Conservation (phyloP, 1,284 basidiomycete genomes). For the Ganoderma leucocontextum region DNA sequence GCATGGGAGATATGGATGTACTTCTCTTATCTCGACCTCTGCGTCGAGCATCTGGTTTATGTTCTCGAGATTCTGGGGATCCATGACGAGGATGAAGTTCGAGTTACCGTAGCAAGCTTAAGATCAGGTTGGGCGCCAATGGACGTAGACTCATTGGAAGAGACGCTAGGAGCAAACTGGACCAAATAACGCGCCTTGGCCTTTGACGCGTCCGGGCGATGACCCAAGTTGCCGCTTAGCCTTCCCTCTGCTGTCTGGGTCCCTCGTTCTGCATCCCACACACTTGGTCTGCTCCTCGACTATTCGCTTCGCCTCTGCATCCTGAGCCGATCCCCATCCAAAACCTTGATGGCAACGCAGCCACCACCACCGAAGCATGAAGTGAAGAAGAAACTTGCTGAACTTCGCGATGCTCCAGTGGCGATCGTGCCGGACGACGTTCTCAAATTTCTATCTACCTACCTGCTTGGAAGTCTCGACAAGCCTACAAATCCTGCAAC, state of each 20-base stretch:
- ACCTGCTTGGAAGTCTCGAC: slow-evolving; percentile 54
- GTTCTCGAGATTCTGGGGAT: slow-evolving; percentile 58
- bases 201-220: slow-evolving; percentile 19
- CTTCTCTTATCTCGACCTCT: slow-evolving; percentile 62
- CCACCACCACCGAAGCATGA: slow-evolving; percentile 30
- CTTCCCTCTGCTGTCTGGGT: background rate
- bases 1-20: slow-evolving; percentile 34
- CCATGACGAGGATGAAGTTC: slow-evolving; percentile 51
- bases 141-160: background rate
- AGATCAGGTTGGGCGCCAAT: slow-evolving; percentile 12
- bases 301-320: background rate
- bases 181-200: slow-evolving; percentile 29
- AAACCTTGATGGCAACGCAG: slow-evolving; percentile 25
- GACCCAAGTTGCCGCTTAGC: background rate
- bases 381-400: slow-evolving; percentile 54
- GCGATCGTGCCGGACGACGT: slow-evolving; percentile 54
- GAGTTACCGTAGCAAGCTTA: slow-evolving; percentile 23
- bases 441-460: slow-evolving; percentile 61
- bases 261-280: background rate
- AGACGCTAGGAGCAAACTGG: slow-evolving; percentile 10
- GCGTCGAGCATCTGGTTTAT: slow-evolving; percentile 62
- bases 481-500: slow-evolving; percentile 10
- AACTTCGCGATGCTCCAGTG: slow-evolving; percentile 64
- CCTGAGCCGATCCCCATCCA: background rate
- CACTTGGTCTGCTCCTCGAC: background rate